phyloP scores from a whole-genome alignment of 2,329 filamentous ascomycete species.

The Remersonia thermophila region DNA sequence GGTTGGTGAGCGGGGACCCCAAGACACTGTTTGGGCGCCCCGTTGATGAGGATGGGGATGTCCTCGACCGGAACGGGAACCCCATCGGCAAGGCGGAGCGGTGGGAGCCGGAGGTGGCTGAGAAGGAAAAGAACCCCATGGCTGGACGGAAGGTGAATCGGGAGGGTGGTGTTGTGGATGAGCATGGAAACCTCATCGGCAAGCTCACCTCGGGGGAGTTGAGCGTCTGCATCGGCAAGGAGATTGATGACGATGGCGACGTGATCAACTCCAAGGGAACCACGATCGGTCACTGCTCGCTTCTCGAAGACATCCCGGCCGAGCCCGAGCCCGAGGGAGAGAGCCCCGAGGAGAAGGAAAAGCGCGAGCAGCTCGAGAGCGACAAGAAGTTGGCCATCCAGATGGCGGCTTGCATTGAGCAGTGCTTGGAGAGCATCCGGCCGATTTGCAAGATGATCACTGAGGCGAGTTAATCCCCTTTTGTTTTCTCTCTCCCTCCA shows the following conservation, averaged over 20 bases:
- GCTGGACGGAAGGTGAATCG: constrained; percentile 44
- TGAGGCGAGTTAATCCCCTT: constrained; percentile 45
- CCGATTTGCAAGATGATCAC: constrained; percentile 81
- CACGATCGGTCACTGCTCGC: constrained; percentile 54
- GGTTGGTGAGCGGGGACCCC: constrained; percentile 56
- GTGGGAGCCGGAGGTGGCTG: constrained; percentile 42
- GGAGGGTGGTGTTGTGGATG: constrained; percentile 46
- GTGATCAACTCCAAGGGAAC: constrained; percentile 57
- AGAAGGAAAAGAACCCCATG: constrained; percentile 40
- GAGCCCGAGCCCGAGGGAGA: constrained; percentile 44
- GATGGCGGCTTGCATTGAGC: constrained; percentile 59
- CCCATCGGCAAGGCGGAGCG: constrained; percentile 45
- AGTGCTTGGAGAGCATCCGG: constrained; percentile 71
- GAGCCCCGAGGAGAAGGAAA: constrained; percentile 45
- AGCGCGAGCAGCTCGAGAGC: constrained; percentile 44
- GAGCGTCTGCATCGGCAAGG: constrained; percentile 52
- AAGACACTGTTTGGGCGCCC: constrained; percentile 60
- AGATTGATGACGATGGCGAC: constrained; percentile 59
- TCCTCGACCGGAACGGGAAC: constrained; percentile 64
- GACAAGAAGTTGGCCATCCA: constrained; percentile 68
- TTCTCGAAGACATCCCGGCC: constrained; percentile 47
- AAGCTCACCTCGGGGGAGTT: constrained; percentile 58
- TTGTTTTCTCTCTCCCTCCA: neutral
- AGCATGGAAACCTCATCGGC: constrained; percentile 48
- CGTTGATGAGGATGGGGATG: constrained; percentile 73